Conservation (phyloP, 257 asterid genomes). For the Mentha longifolia region DNA sequence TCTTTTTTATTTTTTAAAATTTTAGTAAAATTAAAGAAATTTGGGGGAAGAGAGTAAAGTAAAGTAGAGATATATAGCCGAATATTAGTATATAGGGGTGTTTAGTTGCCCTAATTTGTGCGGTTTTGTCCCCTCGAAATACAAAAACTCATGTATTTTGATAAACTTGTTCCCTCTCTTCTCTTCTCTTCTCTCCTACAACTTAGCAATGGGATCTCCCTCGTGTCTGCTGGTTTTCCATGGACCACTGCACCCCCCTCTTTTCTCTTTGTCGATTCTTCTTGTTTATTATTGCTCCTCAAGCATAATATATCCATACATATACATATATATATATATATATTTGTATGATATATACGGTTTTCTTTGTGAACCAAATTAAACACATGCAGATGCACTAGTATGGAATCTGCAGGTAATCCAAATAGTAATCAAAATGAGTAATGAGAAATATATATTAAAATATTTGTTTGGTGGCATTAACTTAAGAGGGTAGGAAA, state of each 20-base stretch:
- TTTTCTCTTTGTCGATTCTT: conserved; percentile 35
- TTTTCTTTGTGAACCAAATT: not conserved
- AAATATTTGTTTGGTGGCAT: no score
- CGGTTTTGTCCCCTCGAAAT: conserved; percentile 70
- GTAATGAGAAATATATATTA: not conserved
- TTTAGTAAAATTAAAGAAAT: no score
- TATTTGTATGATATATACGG: not conserved
- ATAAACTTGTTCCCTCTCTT: conserved; percentile 54
- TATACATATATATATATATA: not conserved
- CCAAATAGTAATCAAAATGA: conserved; percentile 5
- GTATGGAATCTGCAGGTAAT: not conserved
- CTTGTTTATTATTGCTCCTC: conserved; percentile 32
- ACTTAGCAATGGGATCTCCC: conserved; percentile 67
- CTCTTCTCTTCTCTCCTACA: conserved; percentile 35
- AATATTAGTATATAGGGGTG: conserved; percentile 48
- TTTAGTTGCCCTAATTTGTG: conserved; percentile 69
- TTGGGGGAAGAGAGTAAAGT: no score
- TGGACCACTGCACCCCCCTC: conserved; percentile 59
- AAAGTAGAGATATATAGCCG: no score
- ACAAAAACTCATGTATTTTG: conserved; percentile 73
- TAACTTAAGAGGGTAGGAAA: not conserved
- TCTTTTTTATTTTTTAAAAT: conserved; percentile 38
- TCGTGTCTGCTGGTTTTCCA: conserved; percentile 64
- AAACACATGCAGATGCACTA: no score
- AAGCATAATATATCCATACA: conserved; percentile 26